phyloP scores from a whole-genome alignment of 192 early-diverging fungal genomes.

The Coemansia sp. region DNA sequence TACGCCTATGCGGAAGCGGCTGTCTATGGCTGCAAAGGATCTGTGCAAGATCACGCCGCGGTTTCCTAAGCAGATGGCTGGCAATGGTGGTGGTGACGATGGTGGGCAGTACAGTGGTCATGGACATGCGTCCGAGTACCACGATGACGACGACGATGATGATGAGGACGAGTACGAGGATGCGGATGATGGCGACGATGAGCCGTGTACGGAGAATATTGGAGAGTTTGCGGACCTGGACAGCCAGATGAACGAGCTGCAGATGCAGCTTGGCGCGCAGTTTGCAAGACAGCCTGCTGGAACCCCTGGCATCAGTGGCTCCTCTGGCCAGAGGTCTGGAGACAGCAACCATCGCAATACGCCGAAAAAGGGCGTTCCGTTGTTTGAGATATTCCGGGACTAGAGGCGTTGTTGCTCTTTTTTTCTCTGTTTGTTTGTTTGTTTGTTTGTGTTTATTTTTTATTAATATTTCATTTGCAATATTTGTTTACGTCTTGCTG shows the following conservation, averaged over 20 bases:
- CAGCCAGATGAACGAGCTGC: conserved; percentile 43
- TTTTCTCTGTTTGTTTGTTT: neutral
- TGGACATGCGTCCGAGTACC: neutral
- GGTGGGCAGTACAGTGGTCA: conserved; percentile 2
- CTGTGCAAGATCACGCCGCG: conserved; percentile 35
- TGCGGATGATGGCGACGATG: conserved; percentile 33
- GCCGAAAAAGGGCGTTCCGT: neutral
- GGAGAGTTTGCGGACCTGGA: conserved; percentile 45
- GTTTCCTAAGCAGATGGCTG: conserved; percentile 12
- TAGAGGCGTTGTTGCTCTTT: neutral
- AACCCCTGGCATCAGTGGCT: neutral
- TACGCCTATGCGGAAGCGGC: conserved; percentile 43
- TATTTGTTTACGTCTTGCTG: too few relatives aligned
- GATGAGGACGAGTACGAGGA: conserved; percentile 36
- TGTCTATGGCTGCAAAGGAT: conserved; percentile 45
- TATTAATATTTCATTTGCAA: too few relatives aligned
- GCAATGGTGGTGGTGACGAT: neutral
- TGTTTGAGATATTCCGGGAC: conserved; percentile 10
- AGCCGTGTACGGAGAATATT: conserved; percentile 47
- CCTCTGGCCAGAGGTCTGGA: neutral
- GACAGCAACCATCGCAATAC: neutral
- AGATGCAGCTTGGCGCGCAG: conserved; percentile 29
- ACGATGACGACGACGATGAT: conserved; percentile 4
- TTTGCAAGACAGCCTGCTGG: neutral
- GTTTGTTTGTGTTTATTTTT: neutral